Percentiles rank a stretch among this genome's conserved stretches.
These are phyloP conservation scores for Juncus inflexus DNA, from an alignment of 176 grass and related monocot species.

Conservation along the genomic window DNA sequence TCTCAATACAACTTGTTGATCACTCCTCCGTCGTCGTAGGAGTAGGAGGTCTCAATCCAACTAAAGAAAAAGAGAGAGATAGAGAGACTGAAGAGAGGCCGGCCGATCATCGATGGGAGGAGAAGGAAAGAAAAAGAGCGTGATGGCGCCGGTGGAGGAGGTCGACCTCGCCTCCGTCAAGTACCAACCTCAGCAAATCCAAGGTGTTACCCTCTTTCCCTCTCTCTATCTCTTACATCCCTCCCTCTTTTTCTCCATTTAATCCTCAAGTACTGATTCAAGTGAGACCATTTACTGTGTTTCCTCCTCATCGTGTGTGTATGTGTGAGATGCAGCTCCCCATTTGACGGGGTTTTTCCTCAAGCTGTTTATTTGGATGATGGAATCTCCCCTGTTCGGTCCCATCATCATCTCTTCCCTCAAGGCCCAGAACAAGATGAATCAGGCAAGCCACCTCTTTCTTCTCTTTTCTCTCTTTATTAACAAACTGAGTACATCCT, in stretches of 20 bases:
- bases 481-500: not conserved
- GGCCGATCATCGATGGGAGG: not conserved
- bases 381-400: slow-evolving; percentile 61
- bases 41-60: too few relatives aligned
- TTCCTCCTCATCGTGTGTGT: not conserved
- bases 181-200: slow-evolving; percentile 40
- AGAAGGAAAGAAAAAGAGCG: slow-evolving; percentile 22
- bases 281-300: not conserved
- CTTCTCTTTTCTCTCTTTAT: not conserved
- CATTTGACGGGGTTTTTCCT: slow-evolving; percentile 60
- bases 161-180: slow-evolving; percentile 57
- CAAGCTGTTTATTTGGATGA: slow-evolving; percentile 62
- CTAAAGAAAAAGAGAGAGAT: not conserved
- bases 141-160: slow-evolving; percentile 57
- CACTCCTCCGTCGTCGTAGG: too few relatives aligned
- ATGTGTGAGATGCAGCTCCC: slow-evolving; percentile 42
- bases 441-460: slow-evolving; percentile 30
- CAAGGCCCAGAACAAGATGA: slow-evolving; percentile 71
- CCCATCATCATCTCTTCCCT: slow-evolving; percentile 41
- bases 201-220: slow-evolving; percentile 11
- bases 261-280: not conserved
- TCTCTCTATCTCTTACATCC: not conserved
- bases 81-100: not conserved
- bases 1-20: too few relatives aligned
- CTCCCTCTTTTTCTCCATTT: not conserved